Evolutionary conservation across 352 stramenopile genomes (phyloP), one percentile per base, ranked within the genome.

Genomic region (Phytophthora pluvialis): DNA sequence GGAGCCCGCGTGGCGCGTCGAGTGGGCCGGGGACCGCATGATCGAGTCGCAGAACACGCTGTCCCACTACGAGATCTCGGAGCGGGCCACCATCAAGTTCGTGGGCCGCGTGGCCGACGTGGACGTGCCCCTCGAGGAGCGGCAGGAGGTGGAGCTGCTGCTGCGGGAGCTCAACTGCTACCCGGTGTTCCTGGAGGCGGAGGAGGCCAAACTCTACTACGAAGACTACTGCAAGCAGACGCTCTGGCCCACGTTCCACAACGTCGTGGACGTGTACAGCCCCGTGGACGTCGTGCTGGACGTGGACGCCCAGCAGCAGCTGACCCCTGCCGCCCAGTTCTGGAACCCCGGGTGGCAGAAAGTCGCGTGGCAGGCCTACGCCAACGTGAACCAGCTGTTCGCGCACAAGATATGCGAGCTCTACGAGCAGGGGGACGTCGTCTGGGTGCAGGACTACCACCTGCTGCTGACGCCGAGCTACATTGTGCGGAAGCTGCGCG

Each of bases 401-500:
- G 83, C 86, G 1, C 62, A 89, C 72, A 83, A 80, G 63, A 88
- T 91, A 16, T 89, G 81, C 38, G 81, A 93, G 29, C 29, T 94
- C 8, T 93, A 94, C 46, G 83, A 92, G 29, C 76, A 69, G 15
- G 88, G 90, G 11, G 87, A 98, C 48, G 76, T 97, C 33, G 81
- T 99, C 16, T 99, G 98, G 98, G 89, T 99, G 32, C 97, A 99
- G 64, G 98, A 98, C 59, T 99, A 99, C 70, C 97, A 99, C 72
- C 74, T 99, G 18, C 78, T 99, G 47, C 88, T 99, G 8, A 88
- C 98, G 28, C 98, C 98, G 5, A 98, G 88, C 15, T 99, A 98
- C 60, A 88, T 99, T 21, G 93, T 95, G 6, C 81, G 95, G 40
- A 85, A 90, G 26, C 42, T 95, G 1, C 86, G 98, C 47, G 88